Percentiles rank a stretch among this genome's conserved stretches.
Evolutionary conservation across 2,329 filamentous ascomycete species (phyloP).

Genomic region (Sporothrix mexicana): DNA sequence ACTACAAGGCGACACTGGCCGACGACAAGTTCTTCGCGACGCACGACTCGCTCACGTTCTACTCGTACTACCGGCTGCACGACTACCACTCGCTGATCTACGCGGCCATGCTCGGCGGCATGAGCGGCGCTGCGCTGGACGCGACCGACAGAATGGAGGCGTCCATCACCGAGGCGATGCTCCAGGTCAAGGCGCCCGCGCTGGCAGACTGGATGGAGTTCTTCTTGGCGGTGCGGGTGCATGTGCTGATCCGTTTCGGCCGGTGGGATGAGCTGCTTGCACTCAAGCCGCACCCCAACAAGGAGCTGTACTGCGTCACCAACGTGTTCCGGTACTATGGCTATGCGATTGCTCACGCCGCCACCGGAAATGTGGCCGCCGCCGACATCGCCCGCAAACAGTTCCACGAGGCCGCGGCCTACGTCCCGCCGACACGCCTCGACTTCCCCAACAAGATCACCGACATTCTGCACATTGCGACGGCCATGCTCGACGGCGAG

Average conservation of each 20-base stretch:
- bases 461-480: constrained; percentile 43
- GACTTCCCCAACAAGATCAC: constrained; percentile 38
- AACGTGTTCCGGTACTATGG: constrained; percentile 61
- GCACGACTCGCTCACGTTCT: constrained; percentile 61
- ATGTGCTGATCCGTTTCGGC: constrained; percentile 63
- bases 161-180: constrained; percentile 29
- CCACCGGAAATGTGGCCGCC: constrained; percentile 50
- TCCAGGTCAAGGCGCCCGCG: constrained; percentile 44
- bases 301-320: constrained; percentile 58
- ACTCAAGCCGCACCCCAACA: constrained; percentile 53
- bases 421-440: constrained; percentile 45
- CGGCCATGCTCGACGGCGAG: constrained; percentile 64
- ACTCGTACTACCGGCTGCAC: constrained; percentile 54
- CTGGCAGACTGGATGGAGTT: constrained; percentile 65
- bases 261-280: constrained; percentile 59
- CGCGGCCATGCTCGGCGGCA: constrained; percentile 55
- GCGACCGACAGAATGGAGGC: constrained; percentile 28
- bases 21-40: constrained; percentile 55
- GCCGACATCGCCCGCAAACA: constrained; percentile 42
- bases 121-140: constrained; percentile 42
- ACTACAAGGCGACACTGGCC: constrained; percentile 34
- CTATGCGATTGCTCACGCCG: constrained; percentile 59
- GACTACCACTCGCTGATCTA: constrained; percentile 43
- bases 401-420: constrained; percentile 36
- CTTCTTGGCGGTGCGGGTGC: constrained; percentile 57